Evolutionary conservation across 495 filamentous ascomycete species (phyloP).

Genomic region (Acidiella bohemica): DNA sequence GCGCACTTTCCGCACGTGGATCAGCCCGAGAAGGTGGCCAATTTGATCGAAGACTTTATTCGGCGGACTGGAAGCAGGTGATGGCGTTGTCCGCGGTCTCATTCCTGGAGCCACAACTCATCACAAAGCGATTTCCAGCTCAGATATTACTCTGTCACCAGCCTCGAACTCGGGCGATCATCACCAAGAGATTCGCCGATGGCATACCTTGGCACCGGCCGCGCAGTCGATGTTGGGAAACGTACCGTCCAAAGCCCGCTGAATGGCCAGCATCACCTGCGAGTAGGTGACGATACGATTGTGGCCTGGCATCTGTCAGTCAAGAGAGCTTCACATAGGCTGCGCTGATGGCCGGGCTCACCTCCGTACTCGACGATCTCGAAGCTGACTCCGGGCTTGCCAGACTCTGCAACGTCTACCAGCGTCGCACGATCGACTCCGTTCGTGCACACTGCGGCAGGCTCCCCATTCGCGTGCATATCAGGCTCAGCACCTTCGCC

Average conservation of each 20-base stretch:
- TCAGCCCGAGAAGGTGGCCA: slow-evolving; percentile 1
- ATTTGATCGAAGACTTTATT: not conserved
- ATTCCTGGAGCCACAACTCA: too few species aligned
- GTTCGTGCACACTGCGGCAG: slow-evolving; percentile 26
- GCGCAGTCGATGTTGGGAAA: slow-evolving; percentile 1
- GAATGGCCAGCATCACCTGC: slow-evolving; percentile 45
- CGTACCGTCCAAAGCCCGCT: slow-evolving; percentile 45
- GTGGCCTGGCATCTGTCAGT: slow-evolving; percentile 34
- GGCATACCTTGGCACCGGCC: not conserved
- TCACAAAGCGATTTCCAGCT: too few species aligned
- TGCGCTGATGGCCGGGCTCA: slow-evolving; percentile 26
- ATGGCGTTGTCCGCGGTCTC: too few species aligned
- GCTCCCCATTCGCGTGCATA: slow-evolving; percentile 27
- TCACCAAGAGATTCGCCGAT: not conserved
- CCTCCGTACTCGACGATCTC: slow-evolving; percentile 46
- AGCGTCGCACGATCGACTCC: slow-evolving; percentile 32
- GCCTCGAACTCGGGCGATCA: too few species aligned
- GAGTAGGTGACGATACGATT: slow-evolving; percentile 41
- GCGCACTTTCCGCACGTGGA: slow-evolving; percentile 13
- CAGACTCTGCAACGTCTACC: slow-evolving; percentile 21
- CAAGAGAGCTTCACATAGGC: not conserved
- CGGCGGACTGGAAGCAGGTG: too few species aligned
- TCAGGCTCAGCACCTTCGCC: slow-evolving; percentile 7
- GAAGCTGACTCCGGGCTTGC: slow-evolving; percentile 32
- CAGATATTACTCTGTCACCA: too few species aligned